A percentile compares a stretch with the other conserved stretches of the same genome.
phyloP scores from a whole-genome alignment of 768 basidiomycete species.

The Lactarius sanguifluus region DNA sequence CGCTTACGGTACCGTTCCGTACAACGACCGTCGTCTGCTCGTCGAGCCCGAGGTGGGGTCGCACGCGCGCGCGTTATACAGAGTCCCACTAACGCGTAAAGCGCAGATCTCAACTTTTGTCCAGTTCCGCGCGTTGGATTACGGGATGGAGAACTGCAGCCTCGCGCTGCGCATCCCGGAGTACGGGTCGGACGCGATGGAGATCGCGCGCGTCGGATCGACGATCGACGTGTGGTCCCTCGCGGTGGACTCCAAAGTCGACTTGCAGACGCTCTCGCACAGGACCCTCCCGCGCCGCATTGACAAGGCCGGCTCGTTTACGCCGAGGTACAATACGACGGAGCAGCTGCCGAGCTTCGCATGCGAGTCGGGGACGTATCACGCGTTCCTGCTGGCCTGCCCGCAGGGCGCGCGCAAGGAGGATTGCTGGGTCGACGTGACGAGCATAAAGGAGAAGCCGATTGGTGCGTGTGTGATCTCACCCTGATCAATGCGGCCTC shows the following conservation, averaged over 20 bases:
- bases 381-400: conserved; percentile 12
- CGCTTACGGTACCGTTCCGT: not conserved
- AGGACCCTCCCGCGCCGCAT: not conserved
- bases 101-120: conserved; percentile 15
- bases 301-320: conserved; percentile 7
- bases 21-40: conserved; percentile 12
- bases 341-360: conserved; percentile 3
- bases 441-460: not conserved
- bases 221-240: conserved; percentile 13
- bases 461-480: not conserved
- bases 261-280: conserved; percentile 5
- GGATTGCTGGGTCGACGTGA: conserved; percentile 15
- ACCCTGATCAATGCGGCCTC: not conserved
- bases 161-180: conserved; percentile 2
- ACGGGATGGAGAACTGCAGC: conserved; percentile 18
- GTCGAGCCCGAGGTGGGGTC: conserved; percentile 12
- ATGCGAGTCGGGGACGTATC: conserved; percentile 7
- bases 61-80: no score
- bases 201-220: conserved; percentile 3
- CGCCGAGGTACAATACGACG: conserved; percentile 8
- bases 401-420: conserved; percentile 7
- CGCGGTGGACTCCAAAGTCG: not conserved
- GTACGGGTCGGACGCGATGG: not conserved
- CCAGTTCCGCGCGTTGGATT: conserved; percentile 19
- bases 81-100: not conserved